Percentiles rank a stretch among this genome's conserved stretches.
These are phyloP conservation scores for Lumnitzera littorea DNA, from an alignment of 345 rosid species.

Conservation along the genomic window DNA sequence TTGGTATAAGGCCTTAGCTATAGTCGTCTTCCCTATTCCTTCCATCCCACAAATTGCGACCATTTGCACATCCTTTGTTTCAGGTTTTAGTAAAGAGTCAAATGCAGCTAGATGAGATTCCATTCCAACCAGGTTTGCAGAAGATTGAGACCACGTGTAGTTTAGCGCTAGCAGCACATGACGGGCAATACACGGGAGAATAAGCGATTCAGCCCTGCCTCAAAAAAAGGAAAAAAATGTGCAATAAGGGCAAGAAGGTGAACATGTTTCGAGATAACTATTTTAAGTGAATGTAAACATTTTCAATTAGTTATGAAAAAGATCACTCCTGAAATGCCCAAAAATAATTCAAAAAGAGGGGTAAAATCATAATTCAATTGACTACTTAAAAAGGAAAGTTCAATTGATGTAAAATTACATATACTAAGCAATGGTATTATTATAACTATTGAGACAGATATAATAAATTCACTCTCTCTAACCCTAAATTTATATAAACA, in stretches of 20 bases:
- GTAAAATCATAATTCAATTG: too few species aligned
- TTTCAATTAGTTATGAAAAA: too few species aligned
- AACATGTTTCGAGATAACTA: too few species aligned
- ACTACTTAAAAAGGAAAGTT: too few species aligned
- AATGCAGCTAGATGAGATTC: neutral
- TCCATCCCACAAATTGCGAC: neutral
- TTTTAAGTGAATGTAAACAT: too few species aligned
- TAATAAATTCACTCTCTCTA: too few species aligned
- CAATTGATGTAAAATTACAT: too few species aligned
- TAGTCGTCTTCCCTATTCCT: neutral
- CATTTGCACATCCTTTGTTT: neutral
- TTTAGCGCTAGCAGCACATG: neutral
- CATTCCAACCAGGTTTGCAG: constrained; percentile 7
- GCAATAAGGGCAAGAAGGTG: neutral
- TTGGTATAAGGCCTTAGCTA: neutral
- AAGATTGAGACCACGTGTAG: constrained; percentile 1
- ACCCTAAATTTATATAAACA: too few species aligned
- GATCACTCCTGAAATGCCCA: too few species aligned
- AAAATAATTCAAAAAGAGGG: too few species aligned
- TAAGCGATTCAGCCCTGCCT: neutral
- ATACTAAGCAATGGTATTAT: too few species aligned
- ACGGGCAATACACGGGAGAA: constrained; percentile 1
- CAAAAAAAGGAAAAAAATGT: neutral
- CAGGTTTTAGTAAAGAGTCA: neutral
- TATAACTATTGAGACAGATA: too few species aligned